phyloP scores from a whole-genome alignment of 1,284 basidiomycete genomes.

The Cystobasidium sp. region DNA sequence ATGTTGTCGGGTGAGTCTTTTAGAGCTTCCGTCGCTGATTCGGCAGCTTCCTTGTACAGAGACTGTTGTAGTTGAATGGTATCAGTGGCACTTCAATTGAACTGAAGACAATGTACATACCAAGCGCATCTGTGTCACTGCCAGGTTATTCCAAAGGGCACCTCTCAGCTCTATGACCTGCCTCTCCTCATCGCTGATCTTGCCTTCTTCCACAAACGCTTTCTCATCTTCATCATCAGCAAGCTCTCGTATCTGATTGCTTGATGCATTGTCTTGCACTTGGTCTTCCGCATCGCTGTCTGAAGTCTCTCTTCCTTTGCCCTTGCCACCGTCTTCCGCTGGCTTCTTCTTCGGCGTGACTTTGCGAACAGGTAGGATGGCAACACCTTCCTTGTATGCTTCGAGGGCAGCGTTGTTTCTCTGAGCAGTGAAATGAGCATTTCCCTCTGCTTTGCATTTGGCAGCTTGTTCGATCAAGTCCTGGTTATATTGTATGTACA shows the following conservation, averaged over 20 bases:
- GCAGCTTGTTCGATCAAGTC: constrained; percentile 41
- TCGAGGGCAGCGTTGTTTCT: constrained; percentile 26
- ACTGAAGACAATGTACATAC: constrained; percentile 62
- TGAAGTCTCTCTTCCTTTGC: constrained; percentile 11
- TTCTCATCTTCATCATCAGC: constrained; percentile 34
- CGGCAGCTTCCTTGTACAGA: constrained; percentile 73
- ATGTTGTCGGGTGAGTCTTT: constrained; percentile 79
- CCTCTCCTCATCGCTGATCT: constrained; percentile 45
- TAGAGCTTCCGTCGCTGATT: constrained; percentile 79
- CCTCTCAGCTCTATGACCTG: constrained; percentile 61
- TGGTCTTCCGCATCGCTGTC: neutral
- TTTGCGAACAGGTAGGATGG: constrained; percentile 29
- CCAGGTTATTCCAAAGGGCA: constrained; percentile 76
- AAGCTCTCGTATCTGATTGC: constrained; percentile 14
- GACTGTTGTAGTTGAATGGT: too few species aligned
- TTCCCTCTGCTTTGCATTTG: constrained; percentile 34
- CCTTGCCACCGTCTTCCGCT: constrained; percentile 8
- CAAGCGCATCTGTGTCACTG: constrained; percentile 75
- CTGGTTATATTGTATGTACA: neutral
- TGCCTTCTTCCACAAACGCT: constrained; percentile 19
- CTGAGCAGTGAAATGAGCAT: constrained; percentile 38
- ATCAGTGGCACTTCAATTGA: constrained; percentile 4
- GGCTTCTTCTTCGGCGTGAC: neutral
- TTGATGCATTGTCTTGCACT: neutral
- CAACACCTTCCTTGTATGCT: constrained; percentile 38